phyloP scores from a whole-genome alignment of 179 eudicot species.

The Vitellaria paradoxa region DNA sequence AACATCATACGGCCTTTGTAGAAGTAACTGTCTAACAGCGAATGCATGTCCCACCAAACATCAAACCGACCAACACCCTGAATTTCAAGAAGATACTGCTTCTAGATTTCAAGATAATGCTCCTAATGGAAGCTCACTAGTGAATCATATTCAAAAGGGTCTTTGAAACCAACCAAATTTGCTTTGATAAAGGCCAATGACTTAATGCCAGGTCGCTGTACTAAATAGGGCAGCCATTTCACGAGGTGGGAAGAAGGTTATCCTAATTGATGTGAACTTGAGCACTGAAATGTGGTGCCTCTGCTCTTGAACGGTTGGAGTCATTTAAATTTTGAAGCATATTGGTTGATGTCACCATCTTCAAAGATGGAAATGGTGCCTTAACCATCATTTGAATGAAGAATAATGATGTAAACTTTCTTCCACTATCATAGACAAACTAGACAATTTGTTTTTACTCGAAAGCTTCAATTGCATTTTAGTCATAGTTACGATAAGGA shows the following conservation, averaged over 20 bases:
- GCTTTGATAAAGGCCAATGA: not conserved
- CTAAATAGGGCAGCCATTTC: not conserved
- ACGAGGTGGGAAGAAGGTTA: not conserved
- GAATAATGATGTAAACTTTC: not conserved
- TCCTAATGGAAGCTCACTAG: not conserved
- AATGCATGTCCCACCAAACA: slow-evolving; percentile 8
- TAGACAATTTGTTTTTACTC: not conserved
- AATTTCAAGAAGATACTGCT: slow-evolving; percentile 3
- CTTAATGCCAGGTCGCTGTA: not conserved
- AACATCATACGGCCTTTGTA: not conserved
- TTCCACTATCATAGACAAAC: not conserved
- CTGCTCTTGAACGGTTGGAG: not conserved
- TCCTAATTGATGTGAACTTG: not conserved
- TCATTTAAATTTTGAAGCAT: not conserved
- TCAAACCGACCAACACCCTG: not conserved
- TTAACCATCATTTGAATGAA: not conserved
- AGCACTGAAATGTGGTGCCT: slow-evolving; percentile 7
- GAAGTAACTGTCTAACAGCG: not conserved
- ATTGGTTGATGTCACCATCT: not conserved
- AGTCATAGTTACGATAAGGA: not conserved
- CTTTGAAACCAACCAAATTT: not conserved
- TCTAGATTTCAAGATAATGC: not conserved
- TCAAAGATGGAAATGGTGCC: not conserved
- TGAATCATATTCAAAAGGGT: not conserved
- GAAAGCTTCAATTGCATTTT: not conserved